phyloP scores from a whole-genome alignment of 768 basidiomycete species.

The Kwoniella mangroviensis region DNA sequence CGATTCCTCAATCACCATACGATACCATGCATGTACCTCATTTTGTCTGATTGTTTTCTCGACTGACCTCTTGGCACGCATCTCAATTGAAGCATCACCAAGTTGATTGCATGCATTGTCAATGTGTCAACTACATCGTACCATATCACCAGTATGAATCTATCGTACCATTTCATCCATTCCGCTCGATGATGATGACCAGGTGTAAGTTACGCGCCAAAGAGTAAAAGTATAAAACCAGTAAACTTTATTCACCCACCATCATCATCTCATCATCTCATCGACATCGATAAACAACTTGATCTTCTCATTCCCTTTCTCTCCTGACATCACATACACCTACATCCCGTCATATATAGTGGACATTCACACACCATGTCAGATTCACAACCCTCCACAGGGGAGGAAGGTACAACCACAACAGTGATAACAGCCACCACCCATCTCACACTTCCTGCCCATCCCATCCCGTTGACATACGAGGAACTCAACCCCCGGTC shows the following conservation, averaged over 20 bases:
- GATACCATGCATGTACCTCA: conserved; percentile 18
- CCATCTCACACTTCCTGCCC: conserved; percentile 47
- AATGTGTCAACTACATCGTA: background rate
- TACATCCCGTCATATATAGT: background rate
- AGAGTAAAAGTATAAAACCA: too few species aligned
- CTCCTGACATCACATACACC: background rate
- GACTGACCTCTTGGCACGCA: background rate
- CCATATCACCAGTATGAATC: background rate
- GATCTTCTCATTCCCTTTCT: conserved; percentile 5
- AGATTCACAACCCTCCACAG: conserved; percentile 8
- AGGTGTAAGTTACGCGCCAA: too few species aligned
- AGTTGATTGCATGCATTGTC: background rate
- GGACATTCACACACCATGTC: background rate
- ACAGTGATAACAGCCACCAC: conserved; percentile 54
- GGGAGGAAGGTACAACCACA: conserved; percentile 37
- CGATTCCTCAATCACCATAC: background rate
- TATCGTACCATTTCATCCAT: conserved; percentile 17
- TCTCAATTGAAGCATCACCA: too few species aligned
- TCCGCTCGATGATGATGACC: conserved; percentile 6
- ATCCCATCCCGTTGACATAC: conserved; percentile 50
- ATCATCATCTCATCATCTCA: background rate
- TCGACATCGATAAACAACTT: background rate
- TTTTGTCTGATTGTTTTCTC: background rate
- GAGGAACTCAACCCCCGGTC: conserved; percentile 53
- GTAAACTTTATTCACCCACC: background rate